Evolutionary conservation across 495 filamentous ascomycete genomes (phyloP), one percentile per base, ranked within the genome.

Genomic region (Symbiotaphrina buchneri): DNA sequence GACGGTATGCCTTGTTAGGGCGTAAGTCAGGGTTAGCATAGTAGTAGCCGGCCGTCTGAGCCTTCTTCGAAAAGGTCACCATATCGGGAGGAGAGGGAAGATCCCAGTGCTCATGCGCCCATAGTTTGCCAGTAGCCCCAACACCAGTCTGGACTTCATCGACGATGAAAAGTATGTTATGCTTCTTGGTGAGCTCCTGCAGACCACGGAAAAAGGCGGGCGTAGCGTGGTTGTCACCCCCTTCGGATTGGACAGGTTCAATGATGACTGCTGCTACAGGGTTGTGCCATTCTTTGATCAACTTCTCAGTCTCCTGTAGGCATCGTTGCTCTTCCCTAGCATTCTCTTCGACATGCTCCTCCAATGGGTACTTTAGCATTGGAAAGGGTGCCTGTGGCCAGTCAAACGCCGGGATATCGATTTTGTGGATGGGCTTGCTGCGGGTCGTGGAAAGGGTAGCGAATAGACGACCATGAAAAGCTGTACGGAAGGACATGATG

Each of bases 11-110:
- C 64, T 85, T 85, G 59, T 93, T 94, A 29, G 87, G 87, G n/a
- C 84, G 65, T 36, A 97, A 63, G 28, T 74, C 65, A 11, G 68
- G 66, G 59, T 91, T 77, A 18, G 82, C 80, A 47, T 66, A 97
- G 61, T 92, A 97, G 65, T 90, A 97, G 20, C 87, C 87, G 19
- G 87, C 87, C 5, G 90, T 84, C 60, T 97, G 87, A 14, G 87
- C 90, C 62, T 97, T 97, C 71, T 97, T 97, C 46, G 68, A 76
- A 60, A 97, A 97, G 18, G 87, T 95, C 20, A 97, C 87, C 72
- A 97, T 93, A 58, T 97, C 87, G 4, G 87, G 90, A 14, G 90
- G 83, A 19, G 71, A 55, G 20, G 58, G 43, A 30, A 95, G 61
- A 50, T 75, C 58, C 87, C 87, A 97, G 66, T 95, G 87, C 38